phyloP scores from a whole-genome alignment of 371 early-diverging fungal genomes.

The Mortierella sp. region DNA sequence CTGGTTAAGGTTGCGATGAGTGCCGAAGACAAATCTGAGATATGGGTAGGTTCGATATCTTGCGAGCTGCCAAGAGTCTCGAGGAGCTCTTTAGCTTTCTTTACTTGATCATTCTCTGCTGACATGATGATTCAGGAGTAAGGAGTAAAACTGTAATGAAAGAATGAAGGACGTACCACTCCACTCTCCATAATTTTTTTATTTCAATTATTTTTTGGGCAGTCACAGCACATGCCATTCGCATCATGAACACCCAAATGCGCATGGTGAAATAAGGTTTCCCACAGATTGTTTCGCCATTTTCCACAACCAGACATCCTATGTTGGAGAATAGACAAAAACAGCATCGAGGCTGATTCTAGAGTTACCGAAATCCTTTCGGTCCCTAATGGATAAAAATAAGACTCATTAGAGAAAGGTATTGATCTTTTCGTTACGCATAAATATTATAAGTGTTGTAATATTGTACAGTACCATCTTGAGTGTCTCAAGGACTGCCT shows the following conservation, averaged over 20 bases:
- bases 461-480: constrained; percentile 35
- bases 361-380: neutral
- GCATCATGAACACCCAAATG: too few species aligned
- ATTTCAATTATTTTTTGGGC: too few species aligned
- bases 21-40: constrained; percentile 33
- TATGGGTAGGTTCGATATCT: constrained; percentile 23
- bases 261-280: too few species aligned
- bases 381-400: neutral
- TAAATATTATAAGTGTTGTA: too few species aligned
- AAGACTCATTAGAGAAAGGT: too few species aligned
- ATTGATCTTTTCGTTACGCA: too few species aligned
- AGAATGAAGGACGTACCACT: neutral
- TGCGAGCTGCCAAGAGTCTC: constrained; percentile 6
- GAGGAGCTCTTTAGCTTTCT: constrained; percentile 29
- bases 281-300: too few species aligned
- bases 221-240: too few species aligned
- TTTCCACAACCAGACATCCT: neutral
- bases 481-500: constrained; percentile 45
- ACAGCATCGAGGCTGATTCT: too few species aligned
- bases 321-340: too few species aligned
- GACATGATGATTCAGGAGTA: constrained; percentile 11
- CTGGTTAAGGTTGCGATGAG: constrained; percentile 26
- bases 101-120: constrained; percentile 24
- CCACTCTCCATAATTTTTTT: too few species aligned
- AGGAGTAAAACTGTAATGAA: neutral